Evolutionary conservation across 2,329 filamentous ascomycete species (phyloP).

Genomic region (Beauveria sp.): DNA sequence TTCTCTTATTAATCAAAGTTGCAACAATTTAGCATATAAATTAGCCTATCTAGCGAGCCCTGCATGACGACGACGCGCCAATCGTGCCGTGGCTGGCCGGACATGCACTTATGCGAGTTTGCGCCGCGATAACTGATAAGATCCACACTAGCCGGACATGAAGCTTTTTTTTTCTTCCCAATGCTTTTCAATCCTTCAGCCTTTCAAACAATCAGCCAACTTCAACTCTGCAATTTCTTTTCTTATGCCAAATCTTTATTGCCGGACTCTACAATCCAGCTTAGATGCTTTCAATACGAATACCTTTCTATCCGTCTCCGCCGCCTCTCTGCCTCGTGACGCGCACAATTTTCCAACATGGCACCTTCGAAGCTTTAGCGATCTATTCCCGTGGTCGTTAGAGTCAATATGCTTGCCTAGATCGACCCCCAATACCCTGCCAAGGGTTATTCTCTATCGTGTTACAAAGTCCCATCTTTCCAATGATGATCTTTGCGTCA

Average conservation of each 20-base stretch:
- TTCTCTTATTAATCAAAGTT: neutral
- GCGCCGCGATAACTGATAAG: constrained; percentile 1
- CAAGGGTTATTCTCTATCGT: constrained; percentile 88
- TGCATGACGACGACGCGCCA: neutral
- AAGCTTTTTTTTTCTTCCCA: neutral
- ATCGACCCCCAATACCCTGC: constrained; percentile 69
- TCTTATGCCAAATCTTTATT: neutral
- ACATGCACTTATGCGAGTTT: constrained; percentile 10
- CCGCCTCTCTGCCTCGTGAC: neutral
- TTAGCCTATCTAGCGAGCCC: neutral
- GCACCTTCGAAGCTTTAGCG: constrained; percentile 93
- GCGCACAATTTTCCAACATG: constrained; percentile 24
- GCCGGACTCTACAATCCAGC: neutral
- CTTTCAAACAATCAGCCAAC: neutral
- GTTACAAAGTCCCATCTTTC: constrained; percentile 74
- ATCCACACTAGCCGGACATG: neutral
- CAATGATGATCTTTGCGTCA: constrained; percentile 82
- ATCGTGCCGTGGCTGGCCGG: neutral
- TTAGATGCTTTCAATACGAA: constrained; percentile 6
- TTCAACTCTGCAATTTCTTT: neutral
- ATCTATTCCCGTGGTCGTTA: constrained; percentile 60
- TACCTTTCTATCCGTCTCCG: neutral
- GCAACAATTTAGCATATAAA: neutral
- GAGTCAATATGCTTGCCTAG: constrained; percentile 84
- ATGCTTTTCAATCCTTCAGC: neutral